These are phyloP conservation scores for Poronia punctata DNA, from an alignment of 495 filamentous ascomycete genomes.

Conservation along the genomic window DNA sequence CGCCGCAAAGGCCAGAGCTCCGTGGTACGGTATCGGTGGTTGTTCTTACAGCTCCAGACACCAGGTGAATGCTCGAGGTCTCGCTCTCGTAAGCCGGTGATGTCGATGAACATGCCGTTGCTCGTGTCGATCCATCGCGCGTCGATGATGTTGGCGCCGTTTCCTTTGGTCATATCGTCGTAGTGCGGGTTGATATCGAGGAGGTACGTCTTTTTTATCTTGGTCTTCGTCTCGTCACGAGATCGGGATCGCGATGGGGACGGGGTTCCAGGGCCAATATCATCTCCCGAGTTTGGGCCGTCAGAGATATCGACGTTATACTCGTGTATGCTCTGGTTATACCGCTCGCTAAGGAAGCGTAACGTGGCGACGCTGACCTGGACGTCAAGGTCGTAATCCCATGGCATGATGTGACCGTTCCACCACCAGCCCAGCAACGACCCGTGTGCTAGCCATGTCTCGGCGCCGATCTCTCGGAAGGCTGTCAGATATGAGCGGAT, in stretches of 20 bases:
- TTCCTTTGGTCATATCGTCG: conserved; percentile 49
- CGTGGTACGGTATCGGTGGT: conserved; percentile 59
- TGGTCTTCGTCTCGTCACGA: background rate
- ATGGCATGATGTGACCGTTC: conserved; percentile 77
- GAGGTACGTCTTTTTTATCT: conserved; percentile 45
- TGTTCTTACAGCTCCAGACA: conserved; percentile 78
- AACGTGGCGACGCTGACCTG: conserved; percentile 64
- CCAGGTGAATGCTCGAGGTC: conserved; percentile 50
- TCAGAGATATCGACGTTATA: conserved; percentile 44
- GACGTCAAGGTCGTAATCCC: conserved; percentile 85
- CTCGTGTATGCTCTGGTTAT: conserved; percentile 58
- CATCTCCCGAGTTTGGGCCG: conserved; percentile 1
- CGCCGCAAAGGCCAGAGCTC: conserved; percentile 76
- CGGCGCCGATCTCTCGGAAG: conserved; percentile 54
- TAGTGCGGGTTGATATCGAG: conserved; percentile 74
- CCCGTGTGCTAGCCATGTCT: conserved; percentile 86
- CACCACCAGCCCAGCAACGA: conserved; percentile 89
- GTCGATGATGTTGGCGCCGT: conserved; percentile 76
- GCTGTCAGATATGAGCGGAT: conserved; percentile 67
- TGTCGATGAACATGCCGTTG: conserved; percentile 80
- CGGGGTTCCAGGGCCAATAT: background rate
- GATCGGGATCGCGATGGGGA: too few species aligned
- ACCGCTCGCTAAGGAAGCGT: conserved; percentile 50
- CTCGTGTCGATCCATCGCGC: conserved; percentile 73
- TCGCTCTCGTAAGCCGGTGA: conserved; percentile 72